Evolutionary conservation across 2,329 filamentous ascomycete species (phyloP), one percentile per base, ranked within the genome.

Genomic region (Fusarium proliferatum): DNA sequence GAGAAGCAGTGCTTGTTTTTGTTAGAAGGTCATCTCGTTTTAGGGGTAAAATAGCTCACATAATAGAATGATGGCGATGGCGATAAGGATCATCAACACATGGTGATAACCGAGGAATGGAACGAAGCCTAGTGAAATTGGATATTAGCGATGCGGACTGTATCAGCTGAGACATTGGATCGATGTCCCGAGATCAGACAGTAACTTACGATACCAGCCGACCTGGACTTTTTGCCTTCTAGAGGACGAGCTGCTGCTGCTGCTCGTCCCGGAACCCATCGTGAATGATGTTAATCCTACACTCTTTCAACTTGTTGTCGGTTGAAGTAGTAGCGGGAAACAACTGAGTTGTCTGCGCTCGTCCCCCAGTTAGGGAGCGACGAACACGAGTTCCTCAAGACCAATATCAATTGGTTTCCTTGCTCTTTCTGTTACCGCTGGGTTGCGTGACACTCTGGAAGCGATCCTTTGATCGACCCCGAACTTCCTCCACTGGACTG

Each of bases 41-140:
- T 19, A 13, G 23, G 43, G 23, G 16, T 38, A 62, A 42, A 64
- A 34, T 49, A n/a, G 88, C 94, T 85, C 87, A 97, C 95, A 98
- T 76, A 99, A 88, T 81, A 99, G 87, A 83, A 99, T 97, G 80
- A 99, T 97, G 51, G 95, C 90, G 67, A 98, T 86, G 63, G 94
- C 95, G 80, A 99, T 97, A 76, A 99, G 86, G 78, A 99, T 94
- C 96, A 99, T 99, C 82, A 99, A 89, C 75, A 98, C 93, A 90
- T 99, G 90, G 81, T 92, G 91, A 80, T 92, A 92, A 75, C 91
- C 91, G 67, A 93, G 86, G 80, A 93, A 92, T 76, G 91, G 91
- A 81, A 93, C 84, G 77, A 88, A 90, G 80, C 90, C 90, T 91
- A 70, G 9, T 43, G 48, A 51, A 53, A 55, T 42, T 33, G 42